Base-by-base conservation (phyloP, 1,284 basidiomycete species). In the Cryptococcus hybrid region DNA sequence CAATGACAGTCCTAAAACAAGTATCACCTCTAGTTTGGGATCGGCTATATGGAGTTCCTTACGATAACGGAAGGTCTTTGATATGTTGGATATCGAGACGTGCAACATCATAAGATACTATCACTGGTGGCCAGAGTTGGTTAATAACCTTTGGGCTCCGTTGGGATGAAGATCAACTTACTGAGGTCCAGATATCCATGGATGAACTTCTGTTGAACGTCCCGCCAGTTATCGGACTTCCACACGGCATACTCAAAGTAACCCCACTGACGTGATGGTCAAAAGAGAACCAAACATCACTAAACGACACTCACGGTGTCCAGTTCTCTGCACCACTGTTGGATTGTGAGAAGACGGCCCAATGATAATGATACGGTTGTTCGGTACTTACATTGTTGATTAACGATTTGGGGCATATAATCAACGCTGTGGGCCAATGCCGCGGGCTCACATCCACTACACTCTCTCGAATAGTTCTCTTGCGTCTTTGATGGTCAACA, bases 301-400 rank as follows among this genome's bases (percentile, higher is more conserved):
- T 15, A 8, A 18, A 2, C 7, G 12, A 13, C 0, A 55, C 70
- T 37, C 42, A 78, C 76, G 1, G 78, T 78, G 8, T 79, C 73
- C 4, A 82, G 66, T 58, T 82, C 80, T n/a, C 77, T 60, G 3
- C 66, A 64, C 80, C 80, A 82, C 68, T 81, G 65, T n/a, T 7
- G 15, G 13, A 44, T 50, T 30, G 36, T 34, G 8, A 18, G 40
- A 42, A 36, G 39, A 37, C 34, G 13, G 18, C 30, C 7, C 48
- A 13, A 6, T n/a, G 5, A 18, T 6, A 46, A 66, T 18, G 18
- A 18, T 18, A 18, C 18, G 18, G 18, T 18, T 18, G 18, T 18
- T 45, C n/a, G 1, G 37, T 7, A 69, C 79, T 62, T 35, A 77
- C 76, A 52, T 78, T 78, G 6, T 69, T 62, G 34, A 81, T 71